Base-by-base conservation (phyloP, 192 early-diverging fungal species). In the Backusella luteola region DNA sequence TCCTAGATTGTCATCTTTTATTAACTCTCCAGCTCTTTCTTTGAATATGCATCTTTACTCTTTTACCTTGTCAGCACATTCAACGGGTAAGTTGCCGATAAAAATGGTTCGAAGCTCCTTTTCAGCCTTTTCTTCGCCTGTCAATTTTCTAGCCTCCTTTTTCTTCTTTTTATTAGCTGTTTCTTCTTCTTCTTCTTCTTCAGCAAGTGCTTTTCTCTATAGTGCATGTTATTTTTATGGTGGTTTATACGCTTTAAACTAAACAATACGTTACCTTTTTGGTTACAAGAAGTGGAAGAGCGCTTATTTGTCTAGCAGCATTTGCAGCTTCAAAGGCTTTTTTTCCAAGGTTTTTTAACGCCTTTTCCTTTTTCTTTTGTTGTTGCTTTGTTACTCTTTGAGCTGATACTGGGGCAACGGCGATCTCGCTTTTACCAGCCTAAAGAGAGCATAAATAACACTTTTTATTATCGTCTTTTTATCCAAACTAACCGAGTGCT, bases 71-170 rank as follows among this genome's bases (percentile, higher is more conserved):
- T 89, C 84, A 63, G 90, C 86, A 69, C 87, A 91, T 34, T 82
- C 72, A 14, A 94, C 87, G 21, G 92, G 83, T 59, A 99, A 81
- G 78, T 99, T 99, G 34, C 97, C 97, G n/a, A 99, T 88, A 86
- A 98, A 99, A 19, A 93, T 77, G n/a, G 97, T 97, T 53, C 96
- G 89, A 59, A 82, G 84, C 34, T 90, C 84, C 73, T 89, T 77
- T 66, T 88, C 88, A 49, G 85, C 83, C 52, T 85, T 82, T 63
- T 82, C 82, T 36, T 84, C 80, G 21, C 71, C 68, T 68, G 80
- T 79, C 12, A 77, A 73, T 17, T 71, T 67, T n/a, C 72, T 36
- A 3, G 6, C 29, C 26, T 34, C 41, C 52, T 70, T 52, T 38
- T 46, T 73, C 14, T 80, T 70, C 7, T 59, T 80, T 34, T 85